phyloP scores from a whole-genome alignment of 164 flowering plant species.

The Liquidambar formosana region DNA sequence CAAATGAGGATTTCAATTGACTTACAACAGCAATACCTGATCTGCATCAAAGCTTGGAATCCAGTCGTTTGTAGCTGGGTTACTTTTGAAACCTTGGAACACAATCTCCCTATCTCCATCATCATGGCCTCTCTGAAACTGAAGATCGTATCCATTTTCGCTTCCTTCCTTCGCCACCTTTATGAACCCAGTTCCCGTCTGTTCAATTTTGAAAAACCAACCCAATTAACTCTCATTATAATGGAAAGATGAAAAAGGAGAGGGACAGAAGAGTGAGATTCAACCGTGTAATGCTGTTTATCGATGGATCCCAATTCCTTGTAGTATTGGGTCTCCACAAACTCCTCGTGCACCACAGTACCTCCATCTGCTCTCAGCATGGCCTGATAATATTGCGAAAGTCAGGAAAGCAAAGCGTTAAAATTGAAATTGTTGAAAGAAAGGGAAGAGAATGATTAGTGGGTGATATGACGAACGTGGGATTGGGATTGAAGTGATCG shows the following conservation, averaged over 20 bases:
- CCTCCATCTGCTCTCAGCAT: constrained; percentile 19
- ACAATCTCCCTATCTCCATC: background rate
- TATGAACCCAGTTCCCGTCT: constrained; percentile 75
- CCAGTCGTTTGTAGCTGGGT: constrained; percentile 44
- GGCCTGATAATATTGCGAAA: constrained; percentile 7
- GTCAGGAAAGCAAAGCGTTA: no score
- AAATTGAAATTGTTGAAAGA: background rate
- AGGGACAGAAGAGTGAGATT: no score
- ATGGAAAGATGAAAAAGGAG: background rate
- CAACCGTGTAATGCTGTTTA: constrained; percentile 68
- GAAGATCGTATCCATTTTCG: constrained; percentile 18
- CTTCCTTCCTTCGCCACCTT: constrained; percentile 26
- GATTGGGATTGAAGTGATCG: constrained; percentile 45
- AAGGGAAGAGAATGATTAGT: constrained; percentile 1
- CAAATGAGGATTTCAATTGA: no score
- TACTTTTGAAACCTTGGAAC: constrained; percentile 17
- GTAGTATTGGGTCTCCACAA: constrained; percentile 77
- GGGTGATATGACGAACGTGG: constrained; percentile 13
- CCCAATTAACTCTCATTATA: background rate
- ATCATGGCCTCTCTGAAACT: constrained; percentile 4
- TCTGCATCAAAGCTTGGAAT: constrained; percentile 22
- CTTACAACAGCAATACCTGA: background rate
- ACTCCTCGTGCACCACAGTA: constrained; percentile 44
- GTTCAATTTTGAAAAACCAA: constrained; percentile 4
- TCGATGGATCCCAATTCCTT: constrained; percentile 51